Evolutionary conservation across 768 basidiomycete species (phyloP), one percentile per base, ranked within the genome.

Genomic region (Filobasidium wieringae): DNA sequence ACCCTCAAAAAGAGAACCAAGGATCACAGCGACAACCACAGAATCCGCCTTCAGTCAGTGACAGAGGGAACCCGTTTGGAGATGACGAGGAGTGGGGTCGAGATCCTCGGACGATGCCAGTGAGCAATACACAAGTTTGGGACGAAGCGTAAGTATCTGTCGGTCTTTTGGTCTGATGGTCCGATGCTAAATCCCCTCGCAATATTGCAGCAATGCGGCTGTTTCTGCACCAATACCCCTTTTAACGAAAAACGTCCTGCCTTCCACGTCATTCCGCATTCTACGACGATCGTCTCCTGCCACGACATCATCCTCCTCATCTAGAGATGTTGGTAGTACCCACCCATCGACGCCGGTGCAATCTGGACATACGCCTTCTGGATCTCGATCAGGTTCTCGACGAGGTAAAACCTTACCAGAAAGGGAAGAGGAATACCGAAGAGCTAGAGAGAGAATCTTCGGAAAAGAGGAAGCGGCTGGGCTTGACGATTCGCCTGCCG

Each of bases 401-500:
- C 27, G 22, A 19, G 34, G 33, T 30, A 61, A 57, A 26, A 52
- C 60, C 3, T 34, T 63, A 31, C 29, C 56, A 51, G 60, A 67
- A 57, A 45, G 61, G 30, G 57, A 62, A 43, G 52, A 53, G 39
- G 57, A 62, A 41, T 58, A 58, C 32, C 19, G 36, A 17, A 24
- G 53, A 45, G 61, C 56, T 4, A 34, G 61, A 32, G 61, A 62
- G 51, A 60, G 60, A 41, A 61, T 61, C 26, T 61, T 61, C 32
- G 60, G 53, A 9, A 31, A 14, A n/a, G 55, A 55, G 11, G 52
- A 14, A 17, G 12, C 17, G 29, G 45, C 45, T 39, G 57, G 33
- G 30, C 30, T 26, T 27, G 41, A n/a, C 34, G 51, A 51, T 2
- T 14, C 33, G 31, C 29, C 22, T n/a, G 39, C 39, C 11, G 57